Base-by-base conservation (phyloP, 768 basidiomycete species). In the Chalciporus chontae region DNA sequence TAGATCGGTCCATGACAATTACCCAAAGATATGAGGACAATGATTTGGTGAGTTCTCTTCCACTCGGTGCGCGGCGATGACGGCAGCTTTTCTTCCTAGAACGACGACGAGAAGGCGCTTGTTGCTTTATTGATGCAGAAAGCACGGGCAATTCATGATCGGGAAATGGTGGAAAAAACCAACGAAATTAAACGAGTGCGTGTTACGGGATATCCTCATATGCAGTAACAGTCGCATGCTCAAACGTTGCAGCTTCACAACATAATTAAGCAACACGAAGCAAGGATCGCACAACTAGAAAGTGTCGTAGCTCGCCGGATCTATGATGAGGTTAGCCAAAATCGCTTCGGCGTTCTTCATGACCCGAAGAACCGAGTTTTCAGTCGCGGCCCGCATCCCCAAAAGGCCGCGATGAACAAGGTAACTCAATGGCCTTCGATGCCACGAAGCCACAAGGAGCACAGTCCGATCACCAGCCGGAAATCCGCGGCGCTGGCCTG, bases 111-210 rank as follows among this genome's bases (percentile, higher is more conserved):
- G 60, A 78, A 73, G 58, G 71, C 64, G 4, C 72, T 84, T 41
- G 74, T 78, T 8, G 64, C 72, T 45, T 64, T 68, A 42, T 55
- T 84, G 26, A 69, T 78, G 54, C 66, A 66, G 36, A 63, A 74
- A 41, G 71, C 77, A 14, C 71, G 75, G 44, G 69, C 71, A 10
- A 63, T 76, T 18, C 74, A 81, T 54, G 81, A 81, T 52, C 73
- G 80, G 45, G 75, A 77, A 15, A 66, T 76, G 32, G 73, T 82
- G 26, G 71, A 69, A 21, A 82, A 82, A 60, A 71, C 70, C 45
- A 81, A 83, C 54, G 80, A 83, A 47, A 71, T 84, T 24, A 76
- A 75, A 51, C 70, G 75, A 53, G 81, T 81, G 52, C 38, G 71
- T 64, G 43, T 49, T 34, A 19, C 31, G 29, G 40, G 26, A 11